Conservation (phyloP, 129 eudicot genomes). For the Centella asiatica region DNA sequence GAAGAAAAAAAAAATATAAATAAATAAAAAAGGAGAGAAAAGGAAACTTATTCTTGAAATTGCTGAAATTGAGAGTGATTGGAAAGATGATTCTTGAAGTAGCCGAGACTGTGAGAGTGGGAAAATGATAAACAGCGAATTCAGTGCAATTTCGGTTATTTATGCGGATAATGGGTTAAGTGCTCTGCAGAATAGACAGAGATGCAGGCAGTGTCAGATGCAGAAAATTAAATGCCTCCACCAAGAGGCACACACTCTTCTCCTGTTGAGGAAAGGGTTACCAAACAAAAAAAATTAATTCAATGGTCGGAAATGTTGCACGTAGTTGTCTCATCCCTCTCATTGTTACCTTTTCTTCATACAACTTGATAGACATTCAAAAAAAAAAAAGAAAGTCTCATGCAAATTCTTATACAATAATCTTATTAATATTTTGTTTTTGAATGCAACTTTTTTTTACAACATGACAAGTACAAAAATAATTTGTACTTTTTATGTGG, state of each 20-base stretch:
- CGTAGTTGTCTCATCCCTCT: constrained; percentile 22
- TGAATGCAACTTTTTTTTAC: neutral
- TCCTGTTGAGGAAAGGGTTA: constrained; percentile 28
- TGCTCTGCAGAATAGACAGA: too few relatives aligned
- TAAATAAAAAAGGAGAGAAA: neutral
- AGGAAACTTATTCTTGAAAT: neutral
- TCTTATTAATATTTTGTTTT: neutral
- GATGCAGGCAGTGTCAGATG: constrained; percentile 7
- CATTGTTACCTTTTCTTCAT: constrained; percentile 23
- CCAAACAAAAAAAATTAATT: too few relatives aligned
- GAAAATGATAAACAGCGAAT: constrained; percentile 9
- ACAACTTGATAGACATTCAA: too few relatives aligned
- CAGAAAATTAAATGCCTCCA: constrained; percentile 25
- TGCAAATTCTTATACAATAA: too few relatives aligned
- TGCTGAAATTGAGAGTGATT: neutral
- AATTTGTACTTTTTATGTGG: too few relatives aligned
- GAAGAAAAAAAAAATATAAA: neutral
- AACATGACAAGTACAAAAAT: too few relatives aligned
- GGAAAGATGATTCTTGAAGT: constrained; percentile 15
- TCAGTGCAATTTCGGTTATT: constrained; percentile 13
- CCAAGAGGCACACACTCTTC: constrained; percentile 16
- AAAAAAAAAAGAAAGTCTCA: too few relatives aligned
- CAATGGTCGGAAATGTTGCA: constrained; percentile 43
- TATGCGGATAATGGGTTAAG: too few relatives aligned
- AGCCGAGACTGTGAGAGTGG: constrained; percentile 14